Percentiles rank a stretch among this genome's conserved stretches.
Conservation (phyloP, 495 filamentous ascomycete species). For the Talaromyces adpressus region DNA sequence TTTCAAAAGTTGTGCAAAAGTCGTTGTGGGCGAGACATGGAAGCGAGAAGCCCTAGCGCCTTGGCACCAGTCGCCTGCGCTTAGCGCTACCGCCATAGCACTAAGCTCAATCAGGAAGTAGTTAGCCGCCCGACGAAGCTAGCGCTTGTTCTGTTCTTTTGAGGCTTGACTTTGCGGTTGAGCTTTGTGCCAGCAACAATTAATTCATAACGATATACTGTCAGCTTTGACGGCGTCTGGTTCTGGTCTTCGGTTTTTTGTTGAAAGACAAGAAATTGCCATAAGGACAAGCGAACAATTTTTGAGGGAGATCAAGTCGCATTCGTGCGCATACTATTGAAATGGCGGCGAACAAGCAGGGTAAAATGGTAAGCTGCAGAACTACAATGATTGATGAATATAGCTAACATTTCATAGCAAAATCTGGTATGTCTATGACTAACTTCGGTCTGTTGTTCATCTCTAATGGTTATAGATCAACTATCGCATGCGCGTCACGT, state of each 20-base stretch:
- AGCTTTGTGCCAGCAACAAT: background rate
- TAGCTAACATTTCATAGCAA: constrained; percentile 75
- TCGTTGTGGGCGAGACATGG: constrained; percentile 35
- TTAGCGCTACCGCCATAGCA: background rate
- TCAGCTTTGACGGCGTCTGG: constrained; percentile 1
- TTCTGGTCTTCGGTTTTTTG: constrained; percentile 14
- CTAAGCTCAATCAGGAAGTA: background rate
- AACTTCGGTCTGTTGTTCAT: background rate
- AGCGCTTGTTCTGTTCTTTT: background rate
- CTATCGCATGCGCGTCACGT: constrained; percentile 94
- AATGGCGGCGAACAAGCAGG: constrained; percentile 89
- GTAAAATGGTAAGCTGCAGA: constrained; percentile 87
- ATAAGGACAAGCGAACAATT: constrained; percentile 24
- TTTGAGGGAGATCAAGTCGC: constrained; percentile 59
- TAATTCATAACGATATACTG: background rate
- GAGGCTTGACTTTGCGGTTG: background rate
- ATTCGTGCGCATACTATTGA: constrained; percentile 53
- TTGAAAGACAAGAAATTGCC: background rate
- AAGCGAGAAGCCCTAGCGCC: constrained; percentile 38
- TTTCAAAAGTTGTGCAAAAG: constrained; percentile 33
- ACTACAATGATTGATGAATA: constrained; percentile 40
- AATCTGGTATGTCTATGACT: constrained; percentile 72
- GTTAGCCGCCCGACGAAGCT: background rate
- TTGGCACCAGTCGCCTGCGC: constrained; percentile 18
- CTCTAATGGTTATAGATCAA: constrained; percentile 69